phyloP scores from a whole-genome alignment of 768 basidiomycete genomes.

The Lactarius quietus region DNA sequence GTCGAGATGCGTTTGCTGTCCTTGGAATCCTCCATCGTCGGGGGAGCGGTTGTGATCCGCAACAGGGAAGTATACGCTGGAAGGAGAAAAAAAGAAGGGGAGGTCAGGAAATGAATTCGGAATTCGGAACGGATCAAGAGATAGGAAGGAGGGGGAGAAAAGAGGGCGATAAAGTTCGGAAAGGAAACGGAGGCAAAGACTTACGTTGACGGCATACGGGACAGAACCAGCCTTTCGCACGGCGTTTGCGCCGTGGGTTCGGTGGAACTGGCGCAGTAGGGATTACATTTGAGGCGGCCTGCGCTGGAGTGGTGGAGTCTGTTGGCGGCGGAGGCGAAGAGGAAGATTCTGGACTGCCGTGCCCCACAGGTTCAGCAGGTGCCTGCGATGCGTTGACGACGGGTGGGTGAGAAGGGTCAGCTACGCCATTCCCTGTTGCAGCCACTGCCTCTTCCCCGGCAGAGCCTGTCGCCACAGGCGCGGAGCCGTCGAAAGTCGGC shows the following conservation, averaged over 20 bases:
- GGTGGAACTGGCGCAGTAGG: conserved; percentile 29
- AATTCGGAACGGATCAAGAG: background rate
- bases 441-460: conserved; percentile 18
- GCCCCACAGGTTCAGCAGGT: conserved; percentile 18
- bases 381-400: conserved; percentile 17
- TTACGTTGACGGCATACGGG: conserved; percentile 93
- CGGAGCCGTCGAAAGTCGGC: conserved; percentile 4
- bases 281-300: conserved; percentile 19
- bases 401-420: background rate
- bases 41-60: conserved; percentile 38
- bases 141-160: background rate
- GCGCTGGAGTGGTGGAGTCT: conserved; percentile 23
- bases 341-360: conserved; percentile 8
- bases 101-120: background rate
- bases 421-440: background rate
- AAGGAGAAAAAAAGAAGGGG: no score
- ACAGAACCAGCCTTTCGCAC: conserved; percentile 97
- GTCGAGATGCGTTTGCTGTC: conserved; percentile 26
- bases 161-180: background rate
- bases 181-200: conserved; percentile 31
- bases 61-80: conserved; percentile 46
- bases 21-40: conserved; percentile 20
- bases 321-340: background rate
- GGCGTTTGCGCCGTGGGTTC: conserved; percentile 72
- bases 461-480: conserved; percentile 31